Conservation (phyloP, 192 early-diverging fungal species). For the Paraglomus brasilianum region DNA sequence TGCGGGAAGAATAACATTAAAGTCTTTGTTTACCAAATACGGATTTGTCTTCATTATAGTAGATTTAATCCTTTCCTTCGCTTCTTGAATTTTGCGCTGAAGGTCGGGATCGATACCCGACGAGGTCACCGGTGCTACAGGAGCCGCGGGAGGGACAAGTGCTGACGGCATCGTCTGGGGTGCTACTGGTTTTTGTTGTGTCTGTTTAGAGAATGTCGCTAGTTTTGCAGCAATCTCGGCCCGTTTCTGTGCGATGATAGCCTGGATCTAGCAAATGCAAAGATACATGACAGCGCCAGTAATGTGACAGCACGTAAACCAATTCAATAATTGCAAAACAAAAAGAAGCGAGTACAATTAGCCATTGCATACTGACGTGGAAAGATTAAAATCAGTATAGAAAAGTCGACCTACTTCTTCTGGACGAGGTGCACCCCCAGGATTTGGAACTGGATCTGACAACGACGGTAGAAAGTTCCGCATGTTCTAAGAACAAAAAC, state of each 20-base stretch:
- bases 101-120: constrained; percentile 38
- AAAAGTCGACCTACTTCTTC: neutral
- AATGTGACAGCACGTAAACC: too few species aligned
- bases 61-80: constrained; percentile 34
- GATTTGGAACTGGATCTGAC: constrained; percentile 2
- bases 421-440: neutral
- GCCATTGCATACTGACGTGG: too few species aligned
- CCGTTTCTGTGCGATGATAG: neutral
- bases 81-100: constrained; percentile 52
- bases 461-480: constrained; percentile 11
- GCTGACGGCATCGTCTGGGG: neutral
- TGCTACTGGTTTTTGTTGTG: constrained; percentile 20
- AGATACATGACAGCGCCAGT: too few species aligned
- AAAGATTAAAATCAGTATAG: neutral
- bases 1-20: neutral
- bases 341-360: too few species aligned
- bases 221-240: constrained; percentile 14
- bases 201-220: constrained; percentile 28
- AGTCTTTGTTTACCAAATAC: constrained; percentile 13
- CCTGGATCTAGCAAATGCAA: neutral
- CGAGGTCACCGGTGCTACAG: neutral
- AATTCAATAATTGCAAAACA: too few species aligned
- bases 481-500: neutral
- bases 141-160: neutral
- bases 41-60: constrained; percentile 27